A percentile compares a stretch with the other conserved stretches of the same genome.
Evolutionary conservation across 2,329 filamentous ascomycete species (phyloP).

Genomic region (Ceratocystis lukuohia): DNA sequence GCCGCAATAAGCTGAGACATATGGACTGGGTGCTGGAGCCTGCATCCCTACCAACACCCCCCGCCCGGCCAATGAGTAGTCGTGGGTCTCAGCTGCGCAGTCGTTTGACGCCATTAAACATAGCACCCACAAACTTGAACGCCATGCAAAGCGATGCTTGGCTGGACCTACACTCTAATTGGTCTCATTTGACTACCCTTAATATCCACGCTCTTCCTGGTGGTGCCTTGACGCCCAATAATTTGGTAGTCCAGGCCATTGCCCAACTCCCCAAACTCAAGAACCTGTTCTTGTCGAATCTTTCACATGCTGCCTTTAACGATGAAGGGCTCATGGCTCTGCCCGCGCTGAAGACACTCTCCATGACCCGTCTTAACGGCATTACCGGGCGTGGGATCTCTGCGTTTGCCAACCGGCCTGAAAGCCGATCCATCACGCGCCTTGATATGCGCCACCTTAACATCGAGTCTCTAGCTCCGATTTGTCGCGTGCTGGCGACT

Average conservation of each 20-base stretch:
- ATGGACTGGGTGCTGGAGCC: conserved; percentile 46
- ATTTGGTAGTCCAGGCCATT: conserved; percentile 39
- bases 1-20: conserved; percentile 40
- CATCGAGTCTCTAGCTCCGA: conserved; percentile 41
- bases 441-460: conserved; percentile 44
- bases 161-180: conserved; percentile 39
- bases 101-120: conserved; percentile 16
- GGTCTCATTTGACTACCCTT: conserved; percentile 42
- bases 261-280: conserved; percentile 40
- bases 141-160: conserved; percentile 34
- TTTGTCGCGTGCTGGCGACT: conserved; percentile 47
- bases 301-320: conserved; percentile 44
- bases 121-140: conserved; percentile 23
- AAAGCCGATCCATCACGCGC: conserved; percentile 33
- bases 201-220: conserved; percentile 46
- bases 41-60: conserved; percentile 21
- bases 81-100: conserved; percentile 20
- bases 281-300: conserved; percentile 44
- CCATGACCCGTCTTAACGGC: conserved; percentile 42
- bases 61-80: conserved; percentile 26
- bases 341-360: conserved; percentile 41
- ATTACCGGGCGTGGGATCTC: conserved; percentile 44
- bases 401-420: conserved; percentile 38
- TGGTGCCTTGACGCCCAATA: conserved; percentile 39
- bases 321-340: conserved; percentile 42